Evolutionary conservation across 148 eudicot genomes (phyloP).

Genomic region (Amaranthus cruentus): DNA sequence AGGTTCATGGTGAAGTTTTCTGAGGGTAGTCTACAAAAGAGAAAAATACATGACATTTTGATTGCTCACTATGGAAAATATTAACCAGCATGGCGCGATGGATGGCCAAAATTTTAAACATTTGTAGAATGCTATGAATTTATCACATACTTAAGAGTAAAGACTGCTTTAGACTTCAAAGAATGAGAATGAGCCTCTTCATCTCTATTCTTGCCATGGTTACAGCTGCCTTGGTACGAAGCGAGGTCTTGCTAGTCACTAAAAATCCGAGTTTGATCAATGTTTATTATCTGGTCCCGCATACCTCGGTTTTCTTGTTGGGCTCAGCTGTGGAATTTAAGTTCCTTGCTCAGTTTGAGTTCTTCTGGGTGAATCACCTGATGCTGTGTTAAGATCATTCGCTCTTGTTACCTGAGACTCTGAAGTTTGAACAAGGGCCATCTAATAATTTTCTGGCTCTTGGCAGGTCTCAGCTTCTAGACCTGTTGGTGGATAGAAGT

Average conservation of each 20-base stretch:
- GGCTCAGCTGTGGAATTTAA: conserved; percentile 52
- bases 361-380: conserved; percentile 62
- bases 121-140: no score
- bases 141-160: no score
- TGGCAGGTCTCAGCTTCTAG: conserved; percentile 47
- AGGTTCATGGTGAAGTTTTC: no score
- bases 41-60: no score
- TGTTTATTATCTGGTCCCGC: conserved; percentile 37
- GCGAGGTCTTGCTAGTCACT: conserved; percentile 36
- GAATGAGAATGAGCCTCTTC: conserved; percentile 55
- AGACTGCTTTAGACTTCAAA: conserved; percentile 21
- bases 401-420: conserved; percentile 51
- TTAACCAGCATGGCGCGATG: no score
- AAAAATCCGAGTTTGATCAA: conserved; percentile 30
- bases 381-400: conserved; percentile 52
- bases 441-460: conserved; percentile 52
- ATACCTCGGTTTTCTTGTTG: conserved; percentile 42
- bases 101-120: no score
- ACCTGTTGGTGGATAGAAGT: conserved; percentile 31
- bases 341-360: conserved; percentile 45
- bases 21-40: no score
- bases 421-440: conserved; percentile 35
- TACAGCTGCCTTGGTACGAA: conserved; percentile 47
- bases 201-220: conserved; percentile 45
- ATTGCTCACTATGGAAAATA: no score